Base-by-base conservation (phyloP, 164 flowering plant species). In the Vitis riparia region DNA sequence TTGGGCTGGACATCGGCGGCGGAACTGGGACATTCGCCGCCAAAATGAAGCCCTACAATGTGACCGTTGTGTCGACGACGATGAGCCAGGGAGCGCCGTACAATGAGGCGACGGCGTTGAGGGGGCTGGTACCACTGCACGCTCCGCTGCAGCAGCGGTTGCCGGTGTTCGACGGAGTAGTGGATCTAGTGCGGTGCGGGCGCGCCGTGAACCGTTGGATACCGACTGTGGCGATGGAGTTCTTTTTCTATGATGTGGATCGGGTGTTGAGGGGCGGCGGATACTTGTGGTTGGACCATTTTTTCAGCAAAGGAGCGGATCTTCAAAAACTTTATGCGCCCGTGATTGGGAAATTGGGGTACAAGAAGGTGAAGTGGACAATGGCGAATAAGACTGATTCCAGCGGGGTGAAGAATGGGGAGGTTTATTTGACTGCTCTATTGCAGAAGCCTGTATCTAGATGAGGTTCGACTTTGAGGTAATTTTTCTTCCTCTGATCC, bases 171-270 rank as follows among this genome's bases (percentile, higher is more conserved):
- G 98, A 95, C 62, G 97, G 96, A 71, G 85, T 78, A 29, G 59
- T 90, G 70, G 99, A 95, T 82, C 82, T 95, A 62, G 97, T 95
- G 15, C 77, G 97, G 65, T 88, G 88, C 57, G 91, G 98, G 32
- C 90, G 71, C 51, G 99, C 93, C 0, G 93, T 95, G 61, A 95
- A 95, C 60, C 80, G 97, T 69, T 95, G 99, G 99, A 93, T 95
- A 11, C 99, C 98, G 0, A 47, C 75, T 52, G 65, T 75, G 13
- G 75, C 76, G 50, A 58, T 93, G 91, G 98, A 93, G 78, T 91
- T 95, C 68, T 68, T 95, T 86, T 68, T 95, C 12, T 91, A 52
- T 72, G 99, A 95, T 75, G 86, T 85, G 32, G 99, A 95, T 77
- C 78, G 99, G 65, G 90, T 91, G 76, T 74, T 95, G 86, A 87